Base-by-base conservation (phyloP, 2,329 filamentous ascomycete species). In the Onygenales sp. region DNA sequence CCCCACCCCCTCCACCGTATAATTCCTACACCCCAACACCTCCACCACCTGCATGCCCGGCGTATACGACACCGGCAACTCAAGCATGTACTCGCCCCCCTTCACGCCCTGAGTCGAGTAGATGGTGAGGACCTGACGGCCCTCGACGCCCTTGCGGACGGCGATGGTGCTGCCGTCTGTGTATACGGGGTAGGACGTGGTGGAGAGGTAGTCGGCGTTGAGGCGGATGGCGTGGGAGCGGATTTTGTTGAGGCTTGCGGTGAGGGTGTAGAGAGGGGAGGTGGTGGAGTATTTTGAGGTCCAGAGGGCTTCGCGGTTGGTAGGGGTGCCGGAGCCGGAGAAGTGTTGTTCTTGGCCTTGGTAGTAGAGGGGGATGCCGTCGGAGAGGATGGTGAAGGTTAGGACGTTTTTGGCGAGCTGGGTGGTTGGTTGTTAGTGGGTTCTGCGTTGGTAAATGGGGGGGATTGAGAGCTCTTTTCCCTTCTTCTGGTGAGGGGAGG, bases 261-360 rank as follows among this genome's bases (percentile, higher is more conserved):
- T 75, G 56, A 70, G 69, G n/a, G 63, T 58, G 65, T 82, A 83
- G 10, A 82, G 66, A 31, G 75, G 71, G 6, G 72, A 59, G 4
- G 67, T 58, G 1, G 70, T 77, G 56, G 71, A 61, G 64, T 77
- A 84, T 6, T 67, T 67, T 9, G 76, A 78, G 9, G 75, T 65
- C 82, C 81, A 84, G 42, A 79, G 70, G 6, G 80, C 78, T 61
- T 83, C 80, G n/a, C 80, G 77, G 49, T 72, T 74, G 0, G 74
- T 67, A 7, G 79, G 79, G 45, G 67, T 67, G 39, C 65, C 71
- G n/a, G 71, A 73, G 21, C 77, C 77, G 2, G 70, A 63, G 62
- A 76, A 82, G 55, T 77, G 79, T 61, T 86, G 83, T 65, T 86
- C 83, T 56, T 83, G 80, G 32, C 83, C 83, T 58, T 84, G 77